Evolutionary conservation across 176 grass and related monocot species (phyloP).

Genomic region (Hyparrhenia diplandra): DNA sequence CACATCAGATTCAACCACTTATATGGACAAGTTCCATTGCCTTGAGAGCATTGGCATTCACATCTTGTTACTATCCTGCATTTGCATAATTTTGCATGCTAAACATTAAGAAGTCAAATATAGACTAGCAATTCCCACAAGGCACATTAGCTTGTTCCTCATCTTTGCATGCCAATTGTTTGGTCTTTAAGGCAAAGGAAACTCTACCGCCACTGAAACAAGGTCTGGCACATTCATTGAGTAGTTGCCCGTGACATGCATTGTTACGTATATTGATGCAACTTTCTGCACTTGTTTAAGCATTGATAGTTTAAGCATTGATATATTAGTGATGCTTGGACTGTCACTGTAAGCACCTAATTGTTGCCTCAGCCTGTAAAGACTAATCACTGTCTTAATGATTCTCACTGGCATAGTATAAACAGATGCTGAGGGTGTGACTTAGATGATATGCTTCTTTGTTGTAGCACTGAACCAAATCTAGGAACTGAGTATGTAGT

Average conservation of each 20-base stretch:
- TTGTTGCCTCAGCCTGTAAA: neutral
- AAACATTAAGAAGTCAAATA: neutral
- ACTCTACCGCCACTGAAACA: neutral
- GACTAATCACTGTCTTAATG: neutral
- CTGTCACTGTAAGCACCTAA: neutral
- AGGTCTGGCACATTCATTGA: neutral
- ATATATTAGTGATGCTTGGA: neutral
- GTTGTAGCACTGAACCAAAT: neutral
- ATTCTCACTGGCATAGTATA: neutral
- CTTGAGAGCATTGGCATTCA: neutral
- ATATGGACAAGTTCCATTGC: neutral
- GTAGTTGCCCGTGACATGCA: neutral
- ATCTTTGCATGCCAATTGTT: neutral
- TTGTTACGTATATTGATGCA: neutral
- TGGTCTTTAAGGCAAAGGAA: neutral
- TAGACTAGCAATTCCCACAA: neutral
- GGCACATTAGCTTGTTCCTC: neutral
- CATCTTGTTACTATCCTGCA: slow-evolving; percentile 14
- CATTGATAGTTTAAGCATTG: too few relatives aligned
- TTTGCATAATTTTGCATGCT: neutral
- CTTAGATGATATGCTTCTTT: neutral
- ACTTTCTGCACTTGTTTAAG: neutral
- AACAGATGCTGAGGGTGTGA: neutral
- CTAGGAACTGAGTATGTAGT: neutral
- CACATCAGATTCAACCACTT: neutral